A percentile compares a stretch with the other conserved stretches of the same genome.
Evolutionary conservation across 2,329 filamentous ascomycete genomes (phyloP).

Genomic region (Colletotrichum liaoningense): DNA sequence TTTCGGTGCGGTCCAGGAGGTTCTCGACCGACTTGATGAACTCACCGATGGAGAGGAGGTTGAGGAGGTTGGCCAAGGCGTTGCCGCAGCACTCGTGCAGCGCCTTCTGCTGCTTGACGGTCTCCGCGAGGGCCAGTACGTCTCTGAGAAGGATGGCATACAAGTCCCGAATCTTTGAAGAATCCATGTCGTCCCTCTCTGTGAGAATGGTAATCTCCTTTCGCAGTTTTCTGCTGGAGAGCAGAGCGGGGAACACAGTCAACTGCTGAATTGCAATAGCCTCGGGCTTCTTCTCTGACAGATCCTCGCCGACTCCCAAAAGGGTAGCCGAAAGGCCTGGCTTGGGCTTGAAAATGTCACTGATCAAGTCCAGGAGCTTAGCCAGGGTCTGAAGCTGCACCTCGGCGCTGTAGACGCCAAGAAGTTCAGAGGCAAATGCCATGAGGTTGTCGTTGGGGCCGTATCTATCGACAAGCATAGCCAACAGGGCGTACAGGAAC

Average conservation of each 20-base stretch:
- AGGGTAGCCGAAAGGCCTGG: slow-evolving; percentile 79
- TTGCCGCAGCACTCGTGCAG: slow-evolving; percentile 73
- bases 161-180: slow-evolving; percentile 73
- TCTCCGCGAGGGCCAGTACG: slow-evolving; percentile 73
- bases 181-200: slow-evolving; percentile 73
- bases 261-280: slow-evolving; percentile 64
- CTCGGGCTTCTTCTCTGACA: slow-evolving; percentile 51
- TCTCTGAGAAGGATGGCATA: slow-evolving; percentile 77
- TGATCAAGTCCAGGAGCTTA: slow-evolving; percentile 80
- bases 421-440: slow-evolving; percentile 80
- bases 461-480: slow-evolving; percentile 92
- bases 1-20: slow-evolving; percentile 80
- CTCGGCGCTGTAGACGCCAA: slow-evolving; percentile 77
- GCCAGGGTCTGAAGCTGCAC: slow-evolving; percentile 83
- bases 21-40: slow-evolving; percentile 90
- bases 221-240: slow-evolving; percentile 68
- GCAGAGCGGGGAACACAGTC: slow-evolving; percentile 66
- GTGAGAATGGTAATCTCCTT: slow-evolving; percentile 66
- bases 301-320: slow-evolving; percentile 67
- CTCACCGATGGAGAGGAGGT: slow-evolving; percentile 85
- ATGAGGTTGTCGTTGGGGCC: slow-evolving; percentile 79
- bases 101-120: slow-evolving; percentile 65
- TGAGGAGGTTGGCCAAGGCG: slow-evolving; percentile 82
- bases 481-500: slow-evolving; percentile 87
- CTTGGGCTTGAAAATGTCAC: slow-evolving; percentile 81